Evolutionary conservation across 768 basidiomycete species (phyloP), one percentile per base, ranked within the genome.

Genomic region (Leccinum incarnatum): DNA sequence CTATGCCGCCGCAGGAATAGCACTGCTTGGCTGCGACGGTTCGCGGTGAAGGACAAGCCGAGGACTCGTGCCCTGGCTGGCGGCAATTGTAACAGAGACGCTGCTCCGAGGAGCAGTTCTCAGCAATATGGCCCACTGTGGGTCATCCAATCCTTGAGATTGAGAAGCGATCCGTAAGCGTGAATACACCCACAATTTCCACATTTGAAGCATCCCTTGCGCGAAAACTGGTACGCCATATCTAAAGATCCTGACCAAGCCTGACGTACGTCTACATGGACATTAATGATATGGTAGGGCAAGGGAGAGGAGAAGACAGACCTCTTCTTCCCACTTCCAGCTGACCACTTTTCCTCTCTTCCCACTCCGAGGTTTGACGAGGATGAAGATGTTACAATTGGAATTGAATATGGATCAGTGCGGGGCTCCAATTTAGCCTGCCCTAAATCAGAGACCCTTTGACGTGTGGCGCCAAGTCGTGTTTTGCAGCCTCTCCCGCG

Each of bases 11-110:
- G 68, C 93, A 97, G 40, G 88, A 89, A 73, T 95, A 96, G 72
- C 94, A 96, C 74, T 95, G 92, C 75, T 93, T 95, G 30, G 89
- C 85, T 52, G 89, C 82, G 48, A 88, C 88, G 42, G 85, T 88
- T 61, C 91, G 84, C 40, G 93, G 93, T 64, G 85, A 85, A 42
- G 92, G 89, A 72, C 94, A 95, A 56, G 89, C 85, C 56, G 90
- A 87, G 19, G 90, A 93, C 74, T 95, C 93, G 67, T 95, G 94
- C 42, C 94, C 94, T n/a, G 93, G 89, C 72, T 94, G 90, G 64
- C 91, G 87, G 74, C 94, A 96, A 72, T 95, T 96, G 78, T 94
- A 96, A 77, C 94, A 96, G 59, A 96, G 83, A 67, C 92, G 85
- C 72, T 91, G 85, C 67, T 90, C 89, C 62, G 91, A 91, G 49